phyloP scores from a whole-genome alignment of 176 grass and related monocot species.

The Cenchrus fungigraminus region DNA sequence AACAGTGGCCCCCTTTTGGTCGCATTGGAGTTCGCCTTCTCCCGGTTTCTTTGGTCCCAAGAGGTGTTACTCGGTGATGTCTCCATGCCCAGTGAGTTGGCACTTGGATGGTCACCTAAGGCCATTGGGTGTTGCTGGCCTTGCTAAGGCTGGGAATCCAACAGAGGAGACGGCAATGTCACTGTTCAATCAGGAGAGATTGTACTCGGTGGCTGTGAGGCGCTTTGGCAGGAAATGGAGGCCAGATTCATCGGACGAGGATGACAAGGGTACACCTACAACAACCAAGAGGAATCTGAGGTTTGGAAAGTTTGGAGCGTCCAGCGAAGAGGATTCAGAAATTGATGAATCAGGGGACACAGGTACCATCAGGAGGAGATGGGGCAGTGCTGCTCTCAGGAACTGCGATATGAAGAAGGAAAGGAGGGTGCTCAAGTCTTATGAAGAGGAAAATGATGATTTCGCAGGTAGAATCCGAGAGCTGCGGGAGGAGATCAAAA shows the following conservation, averaged over 20 bases:
- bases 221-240: conserved; percentile 64
- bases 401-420: conserved; percentile 73
- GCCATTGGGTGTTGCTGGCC: conserved; percentile 17
- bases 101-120: not conserved
- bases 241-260: conserved; percentile 53
- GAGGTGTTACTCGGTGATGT: conserved; percentile 43
- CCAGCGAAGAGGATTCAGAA: conserved; percentile 52
- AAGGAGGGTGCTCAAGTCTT: conserved; percentile 53
- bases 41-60: conserved; percentile 39
- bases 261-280: not conserved
- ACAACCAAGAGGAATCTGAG: conserved; percentile 26
- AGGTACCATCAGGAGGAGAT: conserved; percentile 55
- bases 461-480: conserved; percentile 58
- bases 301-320: conserved; percentile 44
- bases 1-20: conserved; percentile 27
- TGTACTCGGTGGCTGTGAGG: conserved; percentile 25
- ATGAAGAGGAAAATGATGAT: conserved; percentile 47
- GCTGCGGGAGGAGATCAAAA: conserved; percentile 69
- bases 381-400: conserved; percentile 75
- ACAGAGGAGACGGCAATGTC: not conserved
- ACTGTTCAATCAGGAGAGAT: conserved; percentile 40
- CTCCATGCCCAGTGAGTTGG: not conserved
- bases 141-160: not conserved
- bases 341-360: conserved; percentile 34
- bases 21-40: conserved; percentile 1